phyloP scores from a whole-genome alignment of 1,139 yeast genomes.

The Yamadazyma taylorii region DNA sequence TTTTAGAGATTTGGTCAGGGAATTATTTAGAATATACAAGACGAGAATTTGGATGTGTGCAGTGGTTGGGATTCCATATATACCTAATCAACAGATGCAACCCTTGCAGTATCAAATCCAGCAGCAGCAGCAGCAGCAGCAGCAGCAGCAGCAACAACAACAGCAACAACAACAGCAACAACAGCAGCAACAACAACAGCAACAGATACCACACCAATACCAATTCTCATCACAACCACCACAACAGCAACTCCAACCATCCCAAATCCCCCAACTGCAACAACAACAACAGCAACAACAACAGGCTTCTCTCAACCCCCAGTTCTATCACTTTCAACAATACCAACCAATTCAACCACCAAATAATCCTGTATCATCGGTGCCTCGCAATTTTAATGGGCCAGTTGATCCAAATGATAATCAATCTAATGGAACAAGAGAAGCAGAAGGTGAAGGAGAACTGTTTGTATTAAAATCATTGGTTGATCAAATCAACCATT shows the following conservation, averaged over 20 bases:
- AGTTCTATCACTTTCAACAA: constrained; percentile 7
- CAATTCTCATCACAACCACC: constrained; percentile 4
- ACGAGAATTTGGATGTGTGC: constrained; percentile 99
- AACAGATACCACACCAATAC: constrained; percentile 1
- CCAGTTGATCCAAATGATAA: not conserved
- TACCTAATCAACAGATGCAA: constrained; percentile 5
- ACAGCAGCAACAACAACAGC: constrained; percentile 1
- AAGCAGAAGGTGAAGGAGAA: constrained; percentile 24
- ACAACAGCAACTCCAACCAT: constrained; percentile 6
- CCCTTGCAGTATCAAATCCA: constrained; percentile 4
- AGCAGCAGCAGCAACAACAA: constrained; percentile 3
- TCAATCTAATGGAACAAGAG: not conserved
- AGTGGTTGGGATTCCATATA: constrained; percentile 44
- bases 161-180: constrained; percentile 6
- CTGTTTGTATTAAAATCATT: constrained; percentile 42
- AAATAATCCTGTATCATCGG: too few relatives aligned
- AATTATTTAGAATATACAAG: constrained; percentile 87
- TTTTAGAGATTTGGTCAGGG: constrained; percentile 89
- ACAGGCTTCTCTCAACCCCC: constrained; percentile 2
- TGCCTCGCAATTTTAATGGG: not conserved
- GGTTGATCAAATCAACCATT: constrained; percentile 45
- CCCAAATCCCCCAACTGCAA: constrained; percentile 3
- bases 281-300: constrained; percentile 7
- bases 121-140: constrained; percentile 5
- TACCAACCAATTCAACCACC: constrained; percentile 5